phyloP scores from a whole-genome alignment of 2,329 filamentous ascomycete genomes.

The Didymella pinodella region DNA sequence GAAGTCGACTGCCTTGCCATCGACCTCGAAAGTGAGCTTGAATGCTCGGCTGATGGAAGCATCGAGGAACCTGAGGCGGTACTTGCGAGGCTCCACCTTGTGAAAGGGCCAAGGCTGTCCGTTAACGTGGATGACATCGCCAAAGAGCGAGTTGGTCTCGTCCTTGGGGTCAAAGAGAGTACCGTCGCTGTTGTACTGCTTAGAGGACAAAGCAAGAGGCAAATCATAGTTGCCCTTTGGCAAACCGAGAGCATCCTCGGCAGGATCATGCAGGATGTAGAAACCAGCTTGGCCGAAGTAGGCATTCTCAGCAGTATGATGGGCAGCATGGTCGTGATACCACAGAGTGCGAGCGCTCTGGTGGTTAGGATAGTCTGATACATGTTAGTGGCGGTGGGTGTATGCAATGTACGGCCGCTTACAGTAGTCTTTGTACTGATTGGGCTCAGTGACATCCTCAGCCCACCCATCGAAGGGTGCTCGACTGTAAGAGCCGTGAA shows the following conservation, averaged over 20 bases:
- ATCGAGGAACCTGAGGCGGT: slow-evolving; percentile 65
- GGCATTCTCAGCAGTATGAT: slow-evolving; percentile 63
- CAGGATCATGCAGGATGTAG: slow-evolving; percentile 63
- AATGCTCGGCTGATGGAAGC: slow-evolving; percentile 54
- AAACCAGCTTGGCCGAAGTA: slow-evolving; percentile 67
- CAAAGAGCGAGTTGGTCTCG: slow-evolving; percentile 61
- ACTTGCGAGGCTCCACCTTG: slow-evolving; percentile 67
- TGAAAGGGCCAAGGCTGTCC: slow-evolving; percentile 67
- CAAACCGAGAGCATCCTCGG: slow-evolving; percentile 59
- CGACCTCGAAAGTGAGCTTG: slow-evolving; percentile 58
- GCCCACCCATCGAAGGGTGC: slow-evolving; percentile 64
- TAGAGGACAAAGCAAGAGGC: slow-evolving; percentile 61
- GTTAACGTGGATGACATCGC: slow-evolving; percentile 67
- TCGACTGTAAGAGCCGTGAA: slow-evolving; percentile 62
- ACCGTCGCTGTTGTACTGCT: slow-evolving; percentile 63
- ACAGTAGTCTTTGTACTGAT: slow-evolving; percentile 60
- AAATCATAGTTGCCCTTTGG: slow-evolving; percentile 64
- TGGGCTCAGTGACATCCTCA: slow-evolving; percentile 59
- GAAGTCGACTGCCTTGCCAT: slow-evolving; percentile 56
- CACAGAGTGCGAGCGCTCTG: slow-evolving; percentile 63
- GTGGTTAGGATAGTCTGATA: slow-evolving; percentile 62
- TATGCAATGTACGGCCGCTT: slow-evolving; percentile 7
- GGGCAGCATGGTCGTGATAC: slow-evolving; percentile 60
- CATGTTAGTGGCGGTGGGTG: slow-evolving; percentile 5
- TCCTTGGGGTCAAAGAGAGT: slow-evolving; percentile 58